Percentiles rank a stretch among this genome's conserved stretches.
phyloP scores from a whole-genome alignment of 83 land plant species.

The Picea engelmannii region DNA sequence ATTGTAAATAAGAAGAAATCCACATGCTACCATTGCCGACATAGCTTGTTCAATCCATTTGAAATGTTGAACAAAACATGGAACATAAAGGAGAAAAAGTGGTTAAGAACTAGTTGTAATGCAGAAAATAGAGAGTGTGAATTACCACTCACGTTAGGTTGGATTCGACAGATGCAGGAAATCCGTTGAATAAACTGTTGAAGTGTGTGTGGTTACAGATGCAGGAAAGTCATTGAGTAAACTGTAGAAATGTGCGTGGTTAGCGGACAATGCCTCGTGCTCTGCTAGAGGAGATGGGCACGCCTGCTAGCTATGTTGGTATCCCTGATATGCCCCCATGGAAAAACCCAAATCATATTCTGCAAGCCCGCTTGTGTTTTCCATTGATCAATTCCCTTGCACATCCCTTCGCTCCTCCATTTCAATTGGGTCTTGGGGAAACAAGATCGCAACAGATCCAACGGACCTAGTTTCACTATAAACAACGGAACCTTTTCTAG shows the following conservation, averaged over 20 bases:
- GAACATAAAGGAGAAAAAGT: neutral
- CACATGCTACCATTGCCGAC: no score
- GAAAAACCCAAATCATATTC: neutral
- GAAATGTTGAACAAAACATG: no score
- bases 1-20: no score
- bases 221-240: no score
- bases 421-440: no score
- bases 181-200: neutral
- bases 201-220: neutral
- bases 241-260: no score
- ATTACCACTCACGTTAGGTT: constrained; percentile 15
- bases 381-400: neutral
- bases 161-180: neutral
- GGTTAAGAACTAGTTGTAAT: neutral
- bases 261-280: constrained; percentile 3
- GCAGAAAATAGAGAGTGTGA: neutral
- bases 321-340: neutral
- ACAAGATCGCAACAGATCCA: no score
- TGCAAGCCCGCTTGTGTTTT: neutral
- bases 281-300: constrained; percentile 6
- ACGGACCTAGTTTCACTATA: no score
- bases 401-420: neutral
- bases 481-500: no score
- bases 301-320: neutral
- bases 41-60: no score